Base-by-base conservation (phyloP, 345 rosid genomes). In the Hibiscus syriacus region DNA sequence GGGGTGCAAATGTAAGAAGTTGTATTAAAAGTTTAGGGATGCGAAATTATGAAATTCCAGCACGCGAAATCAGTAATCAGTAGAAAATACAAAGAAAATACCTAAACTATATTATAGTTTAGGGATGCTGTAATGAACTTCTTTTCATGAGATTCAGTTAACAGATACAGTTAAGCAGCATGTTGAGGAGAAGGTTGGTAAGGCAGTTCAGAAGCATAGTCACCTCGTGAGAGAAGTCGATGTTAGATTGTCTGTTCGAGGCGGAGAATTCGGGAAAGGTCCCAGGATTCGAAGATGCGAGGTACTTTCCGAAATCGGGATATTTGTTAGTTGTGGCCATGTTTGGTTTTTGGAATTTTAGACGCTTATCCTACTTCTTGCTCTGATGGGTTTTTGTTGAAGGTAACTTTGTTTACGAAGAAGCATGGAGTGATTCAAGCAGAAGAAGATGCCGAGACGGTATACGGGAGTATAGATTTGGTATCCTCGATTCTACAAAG, bases 221-320 rank as follows among this genome's bases (percentile, higher is more conserved):
- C 94, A 89, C 77, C 88, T 87, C 27, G 98, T 89, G 1, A 81
- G 94, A 66, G 96, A 84, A 79, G 96, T 93, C 32, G 98, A 93
- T 79, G 98, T 89, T 25, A 80, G 94, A 66, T 72, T 93, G 76
- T 93, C 98, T 26, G 82, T 85, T 45, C 76, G 97, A 14, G 98
- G 98, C 2, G 97, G 97, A 49, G 98, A 93, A 78, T 80, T 93
- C 16, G 98, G 98, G 41, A 90, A 79, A 81, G 98, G 98, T 43
- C 97, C 96, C 0, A 86, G 81, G 73, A 82, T 90, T 55, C 85
- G 97, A 19, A 78, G 94, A 79, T 93, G 97, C 46, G 97, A 93
- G 97, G 98, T 93, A 70, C 34, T 20, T 32, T 6, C 3, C 59
- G 61, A 38, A 67, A 23, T 12, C 17, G 12, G 13, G 26, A 30